Base-by-base conservation (phyloP, 768 basidiomycete species). In the Amanita brunnescens region DNA sequence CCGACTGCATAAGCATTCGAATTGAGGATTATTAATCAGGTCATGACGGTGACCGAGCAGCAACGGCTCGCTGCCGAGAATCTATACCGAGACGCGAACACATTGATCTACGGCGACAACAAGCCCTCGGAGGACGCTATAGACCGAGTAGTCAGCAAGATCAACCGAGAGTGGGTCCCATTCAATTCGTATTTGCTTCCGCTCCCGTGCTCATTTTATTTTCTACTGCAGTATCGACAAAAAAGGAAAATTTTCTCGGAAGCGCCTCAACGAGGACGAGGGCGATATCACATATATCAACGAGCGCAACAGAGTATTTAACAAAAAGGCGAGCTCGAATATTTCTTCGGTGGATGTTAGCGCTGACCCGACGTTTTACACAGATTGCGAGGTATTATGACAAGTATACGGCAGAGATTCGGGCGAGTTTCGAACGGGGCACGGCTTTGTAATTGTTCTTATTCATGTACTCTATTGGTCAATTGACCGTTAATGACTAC, bases 231-330 rank as follows among this genome's bases (percentile, higher is more conserved):
- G 91, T 59, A 81, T 92, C 58, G 91, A 93, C 71, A 89, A 91
- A 73, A 87, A 90, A 65, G 75, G 79, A 62, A 93, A 88, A 62
- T 91, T 91, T 71, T 92, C 89, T 35, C 78, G 92, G 57, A 95
- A 95, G 69, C 76, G 77, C 58, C 79, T 73, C 65, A 92, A 95
- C 72, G 93, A 97, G 60, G 89, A 90, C 47, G 87, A 94, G 54
- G 93, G 90, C 49, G 94, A 97, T 58, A 89, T 99, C 66, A 98
- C 93, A 5, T 99, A 98, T 65, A 99, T 99, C 79, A 99, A 99
- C 75, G 91, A 98, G 68, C 85, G 87, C 67, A 94, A 97, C 68
- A 81, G 91, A 56, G 92, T 96, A 42, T 98, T 96, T 78, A 96
- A 97, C 80, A 93, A 92, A 72, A 96, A 95, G 85, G 89, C 84